These are phyloP conservation scores for Puccinia coronata DNA, from an alignment of 1,284 basidiomycete species.

Conservation along the genomic window DNA sequence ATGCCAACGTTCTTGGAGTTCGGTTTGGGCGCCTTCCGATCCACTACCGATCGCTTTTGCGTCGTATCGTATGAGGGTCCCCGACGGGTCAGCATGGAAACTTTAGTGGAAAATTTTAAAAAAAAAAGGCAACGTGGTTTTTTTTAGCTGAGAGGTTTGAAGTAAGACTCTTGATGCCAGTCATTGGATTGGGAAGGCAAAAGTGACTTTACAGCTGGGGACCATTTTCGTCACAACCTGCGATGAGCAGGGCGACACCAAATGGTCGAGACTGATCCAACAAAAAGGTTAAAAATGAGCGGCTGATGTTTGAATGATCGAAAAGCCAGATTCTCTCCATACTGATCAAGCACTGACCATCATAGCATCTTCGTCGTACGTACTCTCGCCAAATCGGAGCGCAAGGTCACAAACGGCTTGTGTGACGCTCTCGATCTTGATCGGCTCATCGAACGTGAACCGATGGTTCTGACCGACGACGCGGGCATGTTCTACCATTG, in stretches of 20 bases:
- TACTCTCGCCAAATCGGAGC: conserved; percentile 95
- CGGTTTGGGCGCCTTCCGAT: conserved; percentile 94
- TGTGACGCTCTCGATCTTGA: conserved; percentile 94
- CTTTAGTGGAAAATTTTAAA: conserved; percentile 64
- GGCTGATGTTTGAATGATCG: not conserved
- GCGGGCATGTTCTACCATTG: conserved; percentile 99
- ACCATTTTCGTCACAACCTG: conserved; percentile 91
- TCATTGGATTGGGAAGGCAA: not conserved
- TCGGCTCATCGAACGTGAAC: conserved; percentile 95
- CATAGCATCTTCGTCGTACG: conserved; percentile 83
- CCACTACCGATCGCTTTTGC: conserved; percentile 99
- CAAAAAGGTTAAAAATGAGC: not conserved
- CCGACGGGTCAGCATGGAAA: conserved; percentile 98
- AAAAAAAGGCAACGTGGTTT: conserved; percentile 35
- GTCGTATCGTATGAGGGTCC: conserved; percentile 93
- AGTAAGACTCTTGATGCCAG: not conserved
- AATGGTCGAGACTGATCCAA: conserved; percentile 80
- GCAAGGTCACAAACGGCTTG: conserved; percentile 98
- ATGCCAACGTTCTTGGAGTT: conserved; percentile 96
- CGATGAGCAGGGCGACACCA: conserved; percentile 95
- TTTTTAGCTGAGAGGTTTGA: not conserved
- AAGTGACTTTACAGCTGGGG: conserved; percentile 74
- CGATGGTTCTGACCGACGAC: conserved; percentile 93
- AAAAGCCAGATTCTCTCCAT: not conserved
- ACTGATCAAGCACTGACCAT: conserved; percentile 66